Evolutionary conservation across 2,329 filamentous ascomycete genomes (phyloP).

Genomic region (Phaeosphaeria sp.): DNA sequence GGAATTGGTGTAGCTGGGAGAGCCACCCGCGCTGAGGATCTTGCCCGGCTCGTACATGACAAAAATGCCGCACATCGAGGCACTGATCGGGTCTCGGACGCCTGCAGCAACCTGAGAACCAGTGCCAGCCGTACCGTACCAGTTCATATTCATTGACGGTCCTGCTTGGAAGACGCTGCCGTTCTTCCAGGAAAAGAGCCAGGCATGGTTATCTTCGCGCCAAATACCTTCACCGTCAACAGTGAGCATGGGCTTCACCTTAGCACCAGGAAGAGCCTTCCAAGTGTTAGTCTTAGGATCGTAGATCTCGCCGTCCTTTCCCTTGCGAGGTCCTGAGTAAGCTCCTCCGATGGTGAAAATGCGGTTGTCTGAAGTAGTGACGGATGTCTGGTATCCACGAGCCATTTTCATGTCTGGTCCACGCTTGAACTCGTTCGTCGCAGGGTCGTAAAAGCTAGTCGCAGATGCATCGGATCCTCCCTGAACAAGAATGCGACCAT

Average conservation of each 20-base stretch:
- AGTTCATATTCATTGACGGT: conserved; percentile 58
- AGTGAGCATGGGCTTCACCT: conserved; percentile 60
- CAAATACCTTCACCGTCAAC: conserved; percentile 53
- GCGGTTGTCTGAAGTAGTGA: conserved; percentile 26
- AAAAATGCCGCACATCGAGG: conserved; percentile 34
- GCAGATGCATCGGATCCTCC: conserved; percentile 31
- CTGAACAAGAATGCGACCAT: conserved; percentile 31
- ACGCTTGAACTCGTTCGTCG: conserved; percentile 23
- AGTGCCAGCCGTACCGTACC: conserved; percentile 29
- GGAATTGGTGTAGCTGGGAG: conserved; percentile 31
- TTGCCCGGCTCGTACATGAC: conserved; percentile 38
- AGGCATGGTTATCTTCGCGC: conserved; percentile 61
- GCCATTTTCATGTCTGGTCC: conserved; percentile 30
- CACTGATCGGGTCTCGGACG: conserved; percentile 22
- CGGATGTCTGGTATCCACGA: conserved; percentile 31
- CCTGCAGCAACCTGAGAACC: conserved; percentile 27
- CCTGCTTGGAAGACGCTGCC: conserved; percentile 63
- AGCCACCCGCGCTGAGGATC: conserved; percentile 31
- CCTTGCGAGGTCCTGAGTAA: conserved; percentile 28
- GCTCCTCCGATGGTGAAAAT: conserved; percentile 37
- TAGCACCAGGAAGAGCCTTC: conserved; percentile 54
- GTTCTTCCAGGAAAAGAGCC: conserved; percentile 60
- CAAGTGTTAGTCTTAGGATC: conserved; percentile 55
- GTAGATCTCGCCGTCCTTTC: conserved; percentile 38
- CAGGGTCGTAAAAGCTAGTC: conserved; percentile 31